Base-by-base conservation (phyloP, 2,329 filamentous ascomycete species). In the Sporothrix sp. region DNA sequence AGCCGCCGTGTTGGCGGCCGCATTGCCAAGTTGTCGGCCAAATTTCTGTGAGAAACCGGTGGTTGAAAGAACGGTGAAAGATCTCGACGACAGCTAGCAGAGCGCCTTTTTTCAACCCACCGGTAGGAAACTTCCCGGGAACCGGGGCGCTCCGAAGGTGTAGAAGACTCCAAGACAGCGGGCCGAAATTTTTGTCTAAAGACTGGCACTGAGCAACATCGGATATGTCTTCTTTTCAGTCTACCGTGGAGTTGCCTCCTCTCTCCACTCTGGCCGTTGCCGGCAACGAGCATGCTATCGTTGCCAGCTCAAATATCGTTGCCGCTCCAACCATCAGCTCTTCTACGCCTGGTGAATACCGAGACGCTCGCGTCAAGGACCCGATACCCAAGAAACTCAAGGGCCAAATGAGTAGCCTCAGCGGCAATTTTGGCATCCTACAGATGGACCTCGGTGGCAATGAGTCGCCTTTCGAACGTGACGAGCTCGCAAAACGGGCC, bases 371-470 rank as follows among this genome's bases (percentile, higher is more conserved):
- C 21, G 69, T 77, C 13, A 65, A 75, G 51, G 80, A 81, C 54
- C 75, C 78, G 1, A 72, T 82, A 2, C 79, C 80, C 4, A 79
- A 73, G 62, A 82, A 81, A 61, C 66, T 82, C 49, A 79, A 81
- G 60, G 76, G 76, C 53, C 76, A 74, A 56, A 73, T 75, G 18
- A 71, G 75, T 55, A 67, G 69, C 23, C 74, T 72, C 58, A 76
- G 75, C 53, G 79, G 79, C 25, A 81, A 80, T 57, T 83, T 83
- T 61, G 69, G 71, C 40, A 76, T 82, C 36, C 80, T 83, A 72
- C 76, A 81, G 51, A 80, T 83, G 68, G 71, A 74, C 30, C 66
- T 77, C 60, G 20, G 66, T 66, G 51, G 69, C 65, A 60, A 65
- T 54, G 69, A 72, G 52, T 69, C 71, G 35, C 35, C 50, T 0